Base-by-base conservation (phyloP, 192 early-diverging fungal species). In the Funneliformis mosseae region DNA sequence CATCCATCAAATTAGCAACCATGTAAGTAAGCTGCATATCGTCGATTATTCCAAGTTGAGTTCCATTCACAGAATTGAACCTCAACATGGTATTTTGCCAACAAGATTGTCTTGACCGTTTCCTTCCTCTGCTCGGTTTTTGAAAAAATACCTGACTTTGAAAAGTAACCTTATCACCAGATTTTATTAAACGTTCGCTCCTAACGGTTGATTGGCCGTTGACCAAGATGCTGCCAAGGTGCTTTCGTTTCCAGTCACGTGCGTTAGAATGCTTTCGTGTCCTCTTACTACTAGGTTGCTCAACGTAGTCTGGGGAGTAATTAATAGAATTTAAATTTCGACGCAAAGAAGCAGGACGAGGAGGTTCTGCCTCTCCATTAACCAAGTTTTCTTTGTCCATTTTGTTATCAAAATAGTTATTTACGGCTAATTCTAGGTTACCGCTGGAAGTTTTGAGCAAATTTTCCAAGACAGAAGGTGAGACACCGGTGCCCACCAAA, bases 1-100 rank as follows among this genome's bases (percentile, higher is more conserved):
- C 84, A 76, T 90, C 89, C 43, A 88, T 62, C n/a, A 90, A 41
- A 46, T 83, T 86, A 25, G 87, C 79, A 18, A 90, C 84, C 82
- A 55, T 55, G 18, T 21, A 55, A 55, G 50, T 21, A 55, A 55
- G 16, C 50, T 21, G 16, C 18, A 4, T 55, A 21, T 55, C 50
- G 18, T 55, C 21, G 7, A 55, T 55, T 5, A 55, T 21, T 21
- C 50, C 50, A 55, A 55, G 50, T 55, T 55, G 50, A 4, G 6
- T 55, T 11, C 50, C 50, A 55, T 55, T 21, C 16, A 1, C 10
- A n/a, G 50, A 55, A 21, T 55, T 55, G 50, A 55, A 55, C 50
- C 6, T 55, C 16, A 55, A 55, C 14, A 21, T 18, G 18, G 50
- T 55, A 55, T 6, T 21, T 55, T 55, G 50, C 50, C 50, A 55